Evolutionary conservation across 2,329 filamentous ascomycete genomes (phyloP).

Genomic region (Penicillium sp.): DNA sequence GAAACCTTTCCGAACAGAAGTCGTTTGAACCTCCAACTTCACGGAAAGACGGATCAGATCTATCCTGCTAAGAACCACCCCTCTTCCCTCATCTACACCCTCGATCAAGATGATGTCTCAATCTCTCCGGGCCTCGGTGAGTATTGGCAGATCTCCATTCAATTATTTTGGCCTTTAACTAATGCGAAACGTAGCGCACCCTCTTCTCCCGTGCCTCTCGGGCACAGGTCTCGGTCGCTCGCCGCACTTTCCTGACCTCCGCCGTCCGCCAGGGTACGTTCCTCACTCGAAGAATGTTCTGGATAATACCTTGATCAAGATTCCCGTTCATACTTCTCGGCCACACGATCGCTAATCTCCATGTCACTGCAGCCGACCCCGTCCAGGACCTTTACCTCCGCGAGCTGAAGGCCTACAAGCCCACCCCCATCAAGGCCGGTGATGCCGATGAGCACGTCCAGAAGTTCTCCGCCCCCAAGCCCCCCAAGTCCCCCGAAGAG

Average conservation of each 20-base stretch:
- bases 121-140: slow-evolving; percentile 60
- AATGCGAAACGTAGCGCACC: slow-evolving; percentile 50
- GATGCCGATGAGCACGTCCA: slow-evolving; percentile 90
- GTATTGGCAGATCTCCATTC: slow-evolving; percentile 20
- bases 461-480: slow-evolving; percentile 74
- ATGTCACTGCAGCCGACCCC: slow-evolving; percentile 70
- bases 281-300: slow-evolving; percentile 17
- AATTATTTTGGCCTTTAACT: slow-evolving; percentile 8
- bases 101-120: slow-evolving; percentile 55
- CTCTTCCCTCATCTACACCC: slow-evolving; percentile 27
- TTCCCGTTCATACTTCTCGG: background rate
- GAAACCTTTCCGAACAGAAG: slow-evolving; percentile 26
- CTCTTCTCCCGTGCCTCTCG: slow-evolving; percentile 58
- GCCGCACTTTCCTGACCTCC: slow-evolving; percentile 62
- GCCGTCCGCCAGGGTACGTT: slow-evolving; percentile 59
- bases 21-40: slow-evolving; percentile 28
- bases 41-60: slow-evolving; percentile 27
- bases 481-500: slow-evolving; percentile 89
- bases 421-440: slow-evolving; percentile 72
- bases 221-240: slow-evolving; percentile 54
- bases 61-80: slow-evolving; percentile 25
- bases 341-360: slow-evolving; percentile 21
- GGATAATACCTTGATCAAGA: background rate
- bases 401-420: slow-evolving; percentile 95
- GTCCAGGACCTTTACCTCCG: slow-evolving; percentile 97